These are phyloP conservation scores for Metschnikowia colocasiae DNA, from an alignment of 805 yeast species.

Conservation along the genomic window DNA sequence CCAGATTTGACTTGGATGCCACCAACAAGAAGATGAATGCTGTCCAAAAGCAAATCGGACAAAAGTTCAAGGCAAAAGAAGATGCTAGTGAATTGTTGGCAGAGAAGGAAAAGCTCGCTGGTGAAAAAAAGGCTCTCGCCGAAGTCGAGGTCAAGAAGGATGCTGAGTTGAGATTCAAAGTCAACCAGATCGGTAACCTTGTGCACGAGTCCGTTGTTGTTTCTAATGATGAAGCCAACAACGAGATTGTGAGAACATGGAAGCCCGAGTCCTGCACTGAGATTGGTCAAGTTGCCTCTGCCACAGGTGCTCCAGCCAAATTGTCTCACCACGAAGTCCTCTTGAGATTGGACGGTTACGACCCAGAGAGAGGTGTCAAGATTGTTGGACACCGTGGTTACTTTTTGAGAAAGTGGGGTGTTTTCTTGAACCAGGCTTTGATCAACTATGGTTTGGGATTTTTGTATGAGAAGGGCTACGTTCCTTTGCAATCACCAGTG, in stretches of 20 bases:
- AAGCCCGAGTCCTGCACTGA: conserved; percentile 65
- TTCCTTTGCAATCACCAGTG: conserved; percentile 95
- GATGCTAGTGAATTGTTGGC: conserved; percentile 82
- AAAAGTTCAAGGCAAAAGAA: conserved; percentile 90
- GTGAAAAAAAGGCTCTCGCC: conserved; percentile 62
- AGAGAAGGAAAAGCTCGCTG: conserved; percentile 71
- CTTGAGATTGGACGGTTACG: conserved; percentile 93
- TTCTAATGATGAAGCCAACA: conserved; percentile 86
- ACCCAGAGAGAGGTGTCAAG: conserved; percentile 97
- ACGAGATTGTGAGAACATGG: conserved; percentile 85
- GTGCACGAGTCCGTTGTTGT: conserved; percentile 90
- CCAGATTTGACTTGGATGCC: conserved; percentile 79
- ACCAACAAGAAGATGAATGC: conserved; percentile 83
- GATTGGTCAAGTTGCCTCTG: conserved; percentile 66
- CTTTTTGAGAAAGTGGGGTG: conserved; percentile 92
- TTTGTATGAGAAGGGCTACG: conserved; percentile 73
- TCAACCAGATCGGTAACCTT: conserved; percentile 87
- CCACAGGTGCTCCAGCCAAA: conserved; percentile 68
- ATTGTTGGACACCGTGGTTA: conserved; percentile 98
- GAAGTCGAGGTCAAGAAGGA: conserved; percentile 80
- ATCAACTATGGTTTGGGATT: conserved; percentile 92
- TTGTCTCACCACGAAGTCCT: conserved; percentile 95
- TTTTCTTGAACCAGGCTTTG: conserved; percentile 94
- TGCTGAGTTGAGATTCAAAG: conserved; percentile 67
- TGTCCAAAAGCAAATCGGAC: conserved; percentile 89